Evolutionary conservation across 345 rosid genomes (phyloP).

Genomic region (Arabidopsis arenosa): DNA sequence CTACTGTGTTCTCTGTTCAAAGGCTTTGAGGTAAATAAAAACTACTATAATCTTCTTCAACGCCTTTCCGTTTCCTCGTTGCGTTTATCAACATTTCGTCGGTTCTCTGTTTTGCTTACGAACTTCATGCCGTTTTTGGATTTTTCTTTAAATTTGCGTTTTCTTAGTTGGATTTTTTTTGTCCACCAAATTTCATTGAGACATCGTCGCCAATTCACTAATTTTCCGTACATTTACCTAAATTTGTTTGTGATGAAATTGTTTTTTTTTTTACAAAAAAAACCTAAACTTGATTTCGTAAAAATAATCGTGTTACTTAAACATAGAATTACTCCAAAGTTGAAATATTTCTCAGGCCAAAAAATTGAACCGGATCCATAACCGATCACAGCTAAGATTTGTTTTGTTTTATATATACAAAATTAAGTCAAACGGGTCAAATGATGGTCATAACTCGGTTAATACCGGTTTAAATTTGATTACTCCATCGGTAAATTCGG

Average conservation of each 20-base stretch:
- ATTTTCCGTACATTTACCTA: not conserved
- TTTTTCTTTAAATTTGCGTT: not conserved
- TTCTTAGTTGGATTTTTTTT: not conserved
- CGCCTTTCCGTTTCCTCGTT: constrained; percentile 15
- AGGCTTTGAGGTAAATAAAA: constrained; percentile 26
- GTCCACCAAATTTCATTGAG: not conserved
- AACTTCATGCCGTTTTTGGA: constrained; percentile 9
- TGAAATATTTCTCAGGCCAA: not conserved
- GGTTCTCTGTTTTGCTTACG: constrained; percentile 8
- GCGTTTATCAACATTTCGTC: constrained; percentile 22
- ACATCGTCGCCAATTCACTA: not conserved
- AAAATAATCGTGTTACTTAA: not conserved
- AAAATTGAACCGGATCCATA: constrained; percentile 9
- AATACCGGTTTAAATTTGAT: constrained; percentile 1
- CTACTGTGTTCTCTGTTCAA: constrained; percentile 2
- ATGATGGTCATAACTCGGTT: constrained; percentile 20
- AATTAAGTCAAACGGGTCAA: constrained; percentile 21
- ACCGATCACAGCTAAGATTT: not conserved
- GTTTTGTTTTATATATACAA: too few species aligned
- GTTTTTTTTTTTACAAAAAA: too few species aligned
- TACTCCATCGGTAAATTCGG: not conserved
- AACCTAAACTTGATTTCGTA: not conserved
- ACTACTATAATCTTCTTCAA: not conserved
- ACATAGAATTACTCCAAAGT: not conserved
- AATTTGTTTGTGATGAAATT: not conserved